Evolutionary conservation across 176 grass and related monocot genomes (phyloP).

Genomic region (Coix lacrymajobi): DNA sequence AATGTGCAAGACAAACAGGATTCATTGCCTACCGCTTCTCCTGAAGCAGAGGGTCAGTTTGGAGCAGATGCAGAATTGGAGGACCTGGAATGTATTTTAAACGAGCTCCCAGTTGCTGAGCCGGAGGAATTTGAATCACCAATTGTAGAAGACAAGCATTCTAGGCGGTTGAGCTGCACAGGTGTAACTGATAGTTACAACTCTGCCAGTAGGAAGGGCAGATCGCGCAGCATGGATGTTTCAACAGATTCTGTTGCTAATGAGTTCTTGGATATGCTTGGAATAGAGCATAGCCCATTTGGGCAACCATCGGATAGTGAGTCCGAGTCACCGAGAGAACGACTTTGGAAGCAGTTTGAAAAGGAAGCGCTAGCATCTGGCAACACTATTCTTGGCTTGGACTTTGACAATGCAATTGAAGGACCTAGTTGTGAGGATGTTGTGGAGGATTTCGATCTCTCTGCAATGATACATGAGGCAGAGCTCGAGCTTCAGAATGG

Average conservation of each 20-base stretch:
- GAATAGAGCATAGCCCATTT: conserved; percentile 62
- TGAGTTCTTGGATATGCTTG: conserved; percentile 92
- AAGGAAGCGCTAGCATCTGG: conserved; percentile 76
- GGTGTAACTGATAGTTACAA: conserved; percentile 37
- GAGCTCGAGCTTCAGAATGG: conserved; percentile 67
- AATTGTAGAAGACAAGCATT: conserved; percentile 34
- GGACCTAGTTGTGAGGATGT: conserved; percentile 31
- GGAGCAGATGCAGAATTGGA: conserved; percentile 36
- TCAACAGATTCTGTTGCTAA: conserved; percentile 64
- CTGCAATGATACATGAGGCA: conserved; percentile 56
- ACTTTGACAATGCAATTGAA: conserved; percentile 40
- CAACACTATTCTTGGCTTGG: conserved; percentile 55
- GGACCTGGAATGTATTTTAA: conserved; percentile 52
- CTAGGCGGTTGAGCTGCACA: conserved; percentile 36
- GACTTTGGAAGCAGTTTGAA: conserved; percentile 85
- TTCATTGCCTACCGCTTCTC: background rate
- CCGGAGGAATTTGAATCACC: conserved; percentile 53
- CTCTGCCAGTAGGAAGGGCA: conserved; percentile 43
- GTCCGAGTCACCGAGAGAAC: conserved; percentile 76
- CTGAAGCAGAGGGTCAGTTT: conserved; percentile 25
- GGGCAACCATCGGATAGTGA: conserved; percentile 61
- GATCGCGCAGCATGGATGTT: conserved; percentile 64
- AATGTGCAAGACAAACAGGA: background rate
- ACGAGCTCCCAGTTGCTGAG: conserved; percentile 44
- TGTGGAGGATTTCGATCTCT: conserved; percentile 60